Percentiles rank a stretch among this genome's conserved stretches.
Evolutionary conservation across 2,329 filamentous ascomycete species (phyloP).

Genomic region (Xylariaceae sp.): DNA sequence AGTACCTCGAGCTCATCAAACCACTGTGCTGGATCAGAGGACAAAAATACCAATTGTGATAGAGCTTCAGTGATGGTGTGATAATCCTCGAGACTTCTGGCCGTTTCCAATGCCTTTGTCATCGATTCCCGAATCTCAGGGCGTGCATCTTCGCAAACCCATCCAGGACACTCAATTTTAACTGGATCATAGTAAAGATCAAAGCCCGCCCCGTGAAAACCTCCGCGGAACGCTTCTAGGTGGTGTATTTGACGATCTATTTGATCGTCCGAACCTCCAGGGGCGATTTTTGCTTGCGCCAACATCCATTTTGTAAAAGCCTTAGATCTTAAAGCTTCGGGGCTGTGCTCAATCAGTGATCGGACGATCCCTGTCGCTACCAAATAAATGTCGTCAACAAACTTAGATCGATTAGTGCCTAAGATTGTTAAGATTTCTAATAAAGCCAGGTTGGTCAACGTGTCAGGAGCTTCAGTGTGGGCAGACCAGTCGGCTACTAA

Average conservation of each 20-base stretch:
- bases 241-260: neutral
- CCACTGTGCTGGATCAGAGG: neutral
- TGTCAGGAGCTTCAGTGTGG: neutral
- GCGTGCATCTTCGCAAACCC: neutral
- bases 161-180: neutral
- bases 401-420: neutral
- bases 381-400: neutral
- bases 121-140: neutral
- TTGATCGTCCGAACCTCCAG: neutral
- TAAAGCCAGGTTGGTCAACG: neutral
- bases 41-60: slow-evolving; percentile 1
- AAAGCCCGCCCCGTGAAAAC: too few species aligned
- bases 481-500: slow-evolving; percentile 1
- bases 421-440: neutral
- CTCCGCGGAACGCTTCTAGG: neutral
- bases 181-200: neutral
- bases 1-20: neutral
- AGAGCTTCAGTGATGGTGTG: neutral
- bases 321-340: neutral
- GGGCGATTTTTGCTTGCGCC: neutral
- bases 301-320: neutral
- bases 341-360: neutral
- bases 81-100: neutral
- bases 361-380: neutral
- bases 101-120: neutral